Conservation (phyloP, 2,329 filamentous ascomycete genomes). For the Cladosporium sp. region DNA sequence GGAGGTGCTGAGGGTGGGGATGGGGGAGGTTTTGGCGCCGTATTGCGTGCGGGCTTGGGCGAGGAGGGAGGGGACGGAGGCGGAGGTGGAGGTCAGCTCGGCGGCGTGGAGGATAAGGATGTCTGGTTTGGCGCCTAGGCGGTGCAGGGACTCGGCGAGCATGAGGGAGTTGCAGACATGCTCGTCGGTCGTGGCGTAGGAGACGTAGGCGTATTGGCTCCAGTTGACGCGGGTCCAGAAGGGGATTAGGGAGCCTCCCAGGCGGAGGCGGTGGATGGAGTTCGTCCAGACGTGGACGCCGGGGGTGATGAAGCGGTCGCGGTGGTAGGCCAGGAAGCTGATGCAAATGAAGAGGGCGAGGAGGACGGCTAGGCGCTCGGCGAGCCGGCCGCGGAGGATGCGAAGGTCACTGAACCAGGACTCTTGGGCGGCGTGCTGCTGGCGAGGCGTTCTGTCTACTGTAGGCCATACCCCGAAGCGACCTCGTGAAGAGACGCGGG, state of each 20-base stretch:
- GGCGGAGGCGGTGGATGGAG: not conserved
- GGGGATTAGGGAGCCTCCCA: not conserved
- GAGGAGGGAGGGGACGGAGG: constrained; percentile 17
- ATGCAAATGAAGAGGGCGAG: not conserved
- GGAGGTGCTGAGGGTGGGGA: constrained; percentile 31
- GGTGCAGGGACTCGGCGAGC: constrained; percentile 41
- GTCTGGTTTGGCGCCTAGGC: constrained; percentile 42
- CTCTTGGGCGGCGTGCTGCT: not conserved
- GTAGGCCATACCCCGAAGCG: not conserved
- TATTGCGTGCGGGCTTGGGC: constrained; percentile 33
- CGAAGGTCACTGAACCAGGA: constrained; percentile 2
- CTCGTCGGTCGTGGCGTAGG: constrained; percentile 41
- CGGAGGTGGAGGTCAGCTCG: constrained; percentile 3
- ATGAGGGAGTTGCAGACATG: constrained; percentile 44
- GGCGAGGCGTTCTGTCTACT: not conserved
- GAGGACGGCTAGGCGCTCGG: constrained; percentile 5
- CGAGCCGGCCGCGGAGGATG: constrained; percentile 8
- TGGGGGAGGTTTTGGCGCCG: not conserved
- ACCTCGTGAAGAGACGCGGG: not conserved
- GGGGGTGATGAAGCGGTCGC: not conserved
- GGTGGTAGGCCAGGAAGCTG: constrained; percentile 1
- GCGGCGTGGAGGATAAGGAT: constrained; percentile 43
- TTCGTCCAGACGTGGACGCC: not conserved
- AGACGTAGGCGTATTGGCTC: constrained; percentile 39
- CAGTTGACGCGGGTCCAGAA: constrained; percentile 26